phyloP scores from a whole-genome alignment of 768 basidiomycete genomes.

The Infundibulicybe gibba region DNA sequence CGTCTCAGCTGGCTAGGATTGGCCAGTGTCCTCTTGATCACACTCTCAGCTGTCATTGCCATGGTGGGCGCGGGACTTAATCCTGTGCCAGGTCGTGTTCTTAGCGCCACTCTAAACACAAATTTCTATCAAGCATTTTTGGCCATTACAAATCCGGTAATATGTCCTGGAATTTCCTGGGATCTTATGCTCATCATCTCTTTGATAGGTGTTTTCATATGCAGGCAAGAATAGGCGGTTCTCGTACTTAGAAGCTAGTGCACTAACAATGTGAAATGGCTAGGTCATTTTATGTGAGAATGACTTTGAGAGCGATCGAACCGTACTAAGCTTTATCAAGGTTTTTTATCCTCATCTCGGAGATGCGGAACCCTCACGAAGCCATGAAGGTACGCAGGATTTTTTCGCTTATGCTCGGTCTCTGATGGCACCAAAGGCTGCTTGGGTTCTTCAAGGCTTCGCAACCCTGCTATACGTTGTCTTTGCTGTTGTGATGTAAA shows the following conservation, averaged over 20 bases:
- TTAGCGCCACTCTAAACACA: constrained; percentile 32
- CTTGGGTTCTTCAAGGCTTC: constrained; percentile 52
- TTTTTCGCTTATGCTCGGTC: neutral
- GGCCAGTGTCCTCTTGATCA: constrained; percentile 36
- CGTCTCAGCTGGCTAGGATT: constrained; percentile 45
- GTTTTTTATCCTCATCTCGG: constrained; percentile 58
- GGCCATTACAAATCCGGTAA: constrained; percentile 50
- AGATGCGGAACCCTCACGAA: constrained; percentile 48
- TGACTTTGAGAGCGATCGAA: neutral
- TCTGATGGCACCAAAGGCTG: constrained; percentile 29
- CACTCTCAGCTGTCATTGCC: constrained; percentile 40
- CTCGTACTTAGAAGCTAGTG: neutral
- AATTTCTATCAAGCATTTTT: constrained; percentile 47
- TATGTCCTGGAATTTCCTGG: no score
- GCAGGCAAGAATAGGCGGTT: constrained; percentile 28
- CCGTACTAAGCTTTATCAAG: constrained; percentile 16
- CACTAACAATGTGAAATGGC: neutral
- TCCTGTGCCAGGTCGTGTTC: constrained; percentile 34
- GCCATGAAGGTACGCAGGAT: constrained; percentile 45
- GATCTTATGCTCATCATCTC: neutral
- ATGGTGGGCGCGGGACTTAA: constrained; percentile 50
- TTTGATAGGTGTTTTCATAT: constrained; percentile 42
- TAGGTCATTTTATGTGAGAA: constrained; percentile 42
- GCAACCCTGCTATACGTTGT: constrained; percentile 46
- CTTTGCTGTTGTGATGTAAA: constrained; percentile 36